Evolutionary conservation across 495 filamentous ascomycete species (phyloP).

Genomic region (Jackrogersella multiformis): DNA sequence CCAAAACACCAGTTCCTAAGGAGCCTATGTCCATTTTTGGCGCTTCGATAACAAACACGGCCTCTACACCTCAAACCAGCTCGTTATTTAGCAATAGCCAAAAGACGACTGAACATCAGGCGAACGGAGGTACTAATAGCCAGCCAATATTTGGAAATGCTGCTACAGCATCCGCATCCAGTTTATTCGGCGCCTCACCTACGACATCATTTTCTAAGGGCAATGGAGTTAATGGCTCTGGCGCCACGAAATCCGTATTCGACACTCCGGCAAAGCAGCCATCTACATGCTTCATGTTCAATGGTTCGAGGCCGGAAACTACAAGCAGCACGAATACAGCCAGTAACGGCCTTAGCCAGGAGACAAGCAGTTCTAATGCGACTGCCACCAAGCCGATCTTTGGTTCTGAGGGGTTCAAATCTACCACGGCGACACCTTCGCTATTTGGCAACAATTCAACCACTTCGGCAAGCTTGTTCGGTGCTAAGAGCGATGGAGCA

Average conservation of each 20-base stretch:
- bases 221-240: constrained; percentile 23
- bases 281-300: constrained; percentile 51
- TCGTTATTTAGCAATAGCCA: constrained; percentile 22
- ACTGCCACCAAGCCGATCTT: constrained; percentile 44
- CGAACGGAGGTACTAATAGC: not conserved
- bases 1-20: constrained; percentile 30
- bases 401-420: constrained; percentile 32
- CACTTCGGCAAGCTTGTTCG: constrained; percentile 17
- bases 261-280: constrained; percentile 27
- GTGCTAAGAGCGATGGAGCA: constrained; percentile 44
- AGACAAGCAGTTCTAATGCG: constrained; percentile 25
- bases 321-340: constrained; percentile 5
- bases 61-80: constrained; percentile 10
- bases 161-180: constrained; percentile 16
- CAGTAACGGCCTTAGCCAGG: constrained; percentile 11
- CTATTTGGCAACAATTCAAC: constrained; percentile 45
- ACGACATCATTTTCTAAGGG: constrained; percentile 13
- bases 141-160: constrained; percentile 12
- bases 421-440: constrained; percentile 15
- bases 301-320: constrained; percentile 18
- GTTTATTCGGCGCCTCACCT: constrained; percentile 47
- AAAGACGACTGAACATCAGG: not conserved
- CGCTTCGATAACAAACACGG: constrained; percentile 27
- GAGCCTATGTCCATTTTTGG: constrained; percentile 42
- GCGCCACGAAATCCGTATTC: constrained; percentile 33